Evolutionary conservation across 371 early-diverging fungal genomes (phyloP).

Genomic region (Conidiobolus incongruus): DNA sequence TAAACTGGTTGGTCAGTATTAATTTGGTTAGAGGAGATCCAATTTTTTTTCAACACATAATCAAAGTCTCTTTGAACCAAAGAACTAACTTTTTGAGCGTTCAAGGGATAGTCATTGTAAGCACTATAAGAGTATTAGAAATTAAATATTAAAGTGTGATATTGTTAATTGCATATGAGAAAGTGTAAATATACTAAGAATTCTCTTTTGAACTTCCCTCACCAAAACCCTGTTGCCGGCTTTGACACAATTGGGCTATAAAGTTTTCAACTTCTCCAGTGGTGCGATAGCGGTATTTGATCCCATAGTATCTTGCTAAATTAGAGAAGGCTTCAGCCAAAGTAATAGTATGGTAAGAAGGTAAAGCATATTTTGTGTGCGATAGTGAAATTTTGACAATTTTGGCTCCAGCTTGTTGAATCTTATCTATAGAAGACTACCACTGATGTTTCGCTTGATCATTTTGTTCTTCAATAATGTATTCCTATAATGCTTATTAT

Average conservation of each 20-base stretch:
- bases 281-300: slow-evolving; percentile 16
- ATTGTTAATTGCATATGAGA: no score
- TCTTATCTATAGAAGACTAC: slow-evolving; percentile 24
- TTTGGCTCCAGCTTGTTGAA: slow-evolving; percentile 35
- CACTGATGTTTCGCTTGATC: slow-evolving; percentile 23
- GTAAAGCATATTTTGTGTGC: slow-evolving; percentile 38
- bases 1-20: slow-evolving; percentile 6
- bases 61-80: slow-evolving; percentile 63
- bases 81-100: slow-evolving; percentile 59
- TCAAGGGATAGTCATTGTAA: slow-evolving; percentile 36
- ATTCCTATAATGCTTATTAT: slow-evolving; percentile 13
- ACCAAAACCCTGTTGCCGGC: slow-evolving; percentile 50
- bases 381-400: slow-evolving; percentile 48
- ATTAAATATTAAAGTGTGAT: slow-evolving; percentile 70
- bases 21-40: no score
- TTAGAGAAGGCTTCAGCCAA: slow-evolving; percentile 84
- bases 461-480: slow-evolving; percentile 46
- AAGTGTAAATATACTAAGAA: no score
- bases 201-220: slow-evolving; percentile 57
- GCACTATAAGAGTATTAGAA: slow-evolving; percentile 33
- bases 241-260: slow-evolving; percentile 25
- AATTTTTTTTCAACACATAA: no score
- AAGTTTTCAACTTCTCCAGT: slow-evolving; percentile 6
- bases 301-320: slow-evolving; percentile 68
- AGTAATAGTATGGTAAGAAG: slow-evolving; percentile 74